A percentile compares a stretch with the other conserved stretches of the same genome.
These are phyloP conservation scores for Stagonosporopsis vannaccii DNA, from an alignment of 2,329 filamentous ascomycete genomes.

Conservation along the genomic window DNA sequence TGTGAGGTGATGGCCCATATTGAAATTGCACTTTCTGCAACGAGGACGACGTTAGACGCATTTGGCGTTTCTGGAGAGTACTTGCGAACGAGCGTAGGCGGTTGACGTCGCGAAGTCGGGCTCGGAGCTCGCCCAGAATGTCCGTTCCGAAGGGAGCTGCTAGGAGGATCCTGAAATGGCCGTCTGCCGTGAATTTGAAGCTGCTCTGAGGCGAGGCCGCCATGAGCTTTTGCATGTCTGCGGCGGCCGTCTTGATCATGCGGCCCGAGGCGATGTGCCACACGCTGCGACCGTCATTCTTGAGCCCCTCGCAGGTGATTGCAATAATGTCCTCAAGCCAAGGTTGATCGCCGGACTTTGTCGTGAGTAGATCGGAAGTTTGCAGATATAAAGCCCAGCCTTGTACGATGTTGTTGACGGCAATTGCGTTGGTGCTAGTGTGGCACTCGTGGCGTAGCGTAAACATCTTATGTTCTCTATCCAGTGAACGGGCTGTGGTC, in stretches of 20 bases:
- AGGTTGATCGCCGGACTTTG: constrained; percentile 28
- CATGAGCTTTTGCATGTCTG: constrained; percentile 50
- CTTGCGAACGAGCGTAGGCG: constrained; percentile 74
- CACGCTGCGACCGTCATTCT: constrained; percentile 38
- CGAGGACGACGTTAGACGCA: constrained; percentile 66
- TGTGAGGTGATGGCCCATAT: constrained; percentile 64
- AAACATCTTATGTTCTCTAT: constrained; percentile 31
- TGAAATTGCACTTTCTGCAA: constrained; percentile 68
- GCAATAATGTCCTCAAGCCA: constrained; percentile 42
- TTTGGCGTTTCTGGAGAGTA: constrained; percentile 65
- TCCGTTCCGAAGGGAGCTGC: constrained; percentile 65
- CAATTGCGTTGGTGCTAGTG: constrained; percentile 7
- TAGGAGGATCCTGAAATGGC: constrained; percentile 69
- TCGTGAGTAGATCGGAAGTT: constrained; percentile 36
- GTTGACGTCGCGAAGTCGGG: constrained; percentile 71
- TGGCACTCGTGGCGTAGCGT: constrained; percentile 30
- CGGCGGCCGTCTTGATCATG: constrained; percentile 45
- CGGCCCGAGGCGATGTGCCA: constrained; percentile 52
- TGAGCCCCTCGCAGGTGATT: constrained; percentile 44
- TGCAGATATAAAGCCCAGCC: constrained; percentile 42
- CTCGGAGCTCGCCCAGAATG: constrained; percentile 65
- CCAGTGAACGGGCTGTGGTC: constrained; percentile 36
- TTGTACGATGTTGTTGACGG: constrained; percentile 20
- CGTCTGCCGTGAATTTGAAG: constrained; percentile 68
- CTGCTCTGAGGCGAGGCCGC: constrained; percentile 62